A percentile compares a stretch with the other conserved stretches of the same genome.
Evolutionary conservation across 179 eudicot genomes (phyloP).

Genomic region (Patellifolia procumbens): DNA sequence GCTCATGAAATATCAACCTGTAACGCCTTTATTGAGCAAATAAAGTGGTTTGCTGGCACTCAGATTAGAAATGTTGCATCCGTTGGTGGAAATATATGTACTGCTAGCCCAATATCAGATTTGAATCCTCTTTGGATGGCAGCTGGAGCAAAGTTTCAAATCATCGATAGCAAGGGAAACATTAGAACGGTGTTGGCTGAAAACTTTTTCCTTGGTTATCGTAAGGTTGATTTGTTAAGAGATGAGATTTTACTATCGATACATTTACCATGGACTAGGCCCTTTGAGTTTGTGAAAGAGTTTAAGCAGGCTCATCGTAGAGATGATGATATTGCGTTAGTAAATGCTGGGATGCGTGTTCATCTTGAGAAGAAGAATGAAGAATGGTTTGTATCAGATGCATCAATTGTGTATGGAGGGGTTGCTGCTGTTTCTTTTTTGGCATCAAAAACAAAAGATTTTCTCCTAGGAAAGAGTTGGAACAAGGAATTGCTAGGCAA

Average conservation of each 20-base stretch:
- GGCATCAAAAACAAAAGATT: constrained; percentile 62
- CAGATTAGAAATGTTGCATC: constrained; percentile 98
- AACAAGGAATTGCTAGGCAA: constrained; percentile 57
- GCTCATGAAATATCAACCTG: constrained; percentile 73
- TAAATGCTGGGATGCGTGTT: constrained; percentile 97
- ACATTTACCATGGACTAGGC: constrained; percentile 82
- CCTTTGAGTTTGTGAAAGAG: constrained; percentile 81
- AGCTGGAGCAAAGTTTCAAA: constrained; percentile 77
- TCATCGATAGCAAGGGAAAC: constrained; percentile 71
- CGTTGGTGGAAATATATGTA: constrained; percentile 95
- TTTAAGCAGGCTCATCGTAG: constrained; percentile 98
- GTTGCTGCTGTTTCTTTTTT: constrained; percentile 81
- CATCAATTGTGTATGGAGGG: constrained; percentile 94
- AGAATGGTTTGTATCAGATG: constrained; percentile 83
- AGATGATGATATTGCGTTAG: constrained; percentile 98
- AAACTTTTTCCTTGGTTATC: constrained; percentile 83
- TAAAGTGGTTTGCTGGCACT: constrained; percentile 98
- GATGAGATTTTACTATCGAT: constrained; percentile 83
- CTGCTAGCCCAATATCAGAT: constrained; percentile 99
- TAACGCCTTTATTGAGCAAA: constrained; percentile 74
- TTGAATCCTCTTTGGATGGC: constrained; percentile 99
- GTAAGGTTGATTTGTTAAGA: constrained; percentile 76
- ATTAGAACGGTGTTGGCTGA: constrained; percentile 65
- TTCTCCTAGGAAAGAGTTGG: constrained; percentile 79
- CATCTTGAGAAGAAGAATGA: constrained; percentile 58